These are phyloP conservation scores for Anisogramma anomala DNA, from an alignment of 2,329 filamentous ascomycete genomes.

Conservation along the genomic window DNA sequence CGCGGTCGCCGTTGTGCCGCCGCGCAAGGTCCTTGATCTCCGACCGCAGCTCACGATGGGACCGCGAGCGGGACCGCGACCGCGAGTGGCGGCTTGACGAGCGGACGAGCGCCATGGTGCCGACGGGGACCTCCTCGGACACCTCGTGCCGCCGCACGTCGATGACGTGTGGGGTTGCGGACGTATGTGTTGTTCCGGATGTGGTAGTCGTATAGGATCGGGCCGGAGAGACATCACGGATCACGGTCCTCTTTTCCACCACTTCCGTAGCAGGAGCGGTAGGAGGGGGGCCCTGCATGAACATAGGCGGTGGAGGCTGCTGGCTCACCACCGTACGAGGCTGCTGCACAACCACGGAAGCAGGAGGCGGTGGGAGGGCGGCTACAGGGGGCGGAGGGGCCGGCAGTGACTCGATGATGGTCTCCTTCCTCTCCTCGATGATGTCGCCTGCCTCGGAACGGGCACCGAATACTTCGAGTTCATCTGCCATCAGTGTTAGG, in stretches of 20 bases:
- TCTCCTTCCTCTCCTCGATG: conserved; percentile 38
- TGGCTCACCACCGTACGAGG: conserved; percentile 16
- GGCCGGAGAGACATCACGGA: conserved; percentile 39
- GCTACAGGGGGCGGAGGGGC: conserved; percentile 16
- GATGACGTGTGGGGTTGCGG: conserved; percentile 28
- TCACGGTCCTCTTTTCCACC: conserved; percentile 32
- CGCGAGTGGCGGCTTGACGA: conserved; percentile 18
- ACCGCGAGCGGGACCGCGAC: conserved; percentile 30
- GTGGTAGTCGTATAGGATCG: conserved; percentile 28
- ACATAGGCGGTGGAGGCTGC: conserved; percentile 15
- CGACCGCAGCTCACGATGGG: conserved; percentile 55
- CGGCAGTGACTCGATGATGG: conserved; percentile 26
- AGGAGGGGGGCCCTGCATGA: conserved; percentile 19
- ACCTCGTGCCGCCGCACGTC: conserved; percentile 27
- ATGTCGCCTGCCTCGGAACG: conserved; percentile 36
- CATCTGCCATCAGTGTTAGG: conserved; percentile 22
- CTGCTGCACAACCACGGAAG: conserved; percentile 18
- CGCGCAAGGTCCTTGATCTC: conserved; percentile 54
- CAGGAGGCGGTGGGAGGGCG: conserved; percentile 17
- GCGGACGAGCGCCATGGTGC: conserved; percentile 31
- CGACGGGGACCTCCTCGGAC: conserved; percentile 25
- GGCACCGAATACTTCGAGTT: conserved; percentile 32
- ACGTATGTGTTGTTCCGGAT: conserved; percentile 22
- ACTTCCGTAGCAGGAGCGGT: conserved; percentile 27
- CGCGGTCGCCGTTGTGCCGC: conserved; percentile 34